A percentile compares a stretch with the other conserved stretches of the same genome.
phyloP scores from a whole-genome alignment of 176 grass and related monocot species.

The Rhynchospora breviuscula region DNA sequence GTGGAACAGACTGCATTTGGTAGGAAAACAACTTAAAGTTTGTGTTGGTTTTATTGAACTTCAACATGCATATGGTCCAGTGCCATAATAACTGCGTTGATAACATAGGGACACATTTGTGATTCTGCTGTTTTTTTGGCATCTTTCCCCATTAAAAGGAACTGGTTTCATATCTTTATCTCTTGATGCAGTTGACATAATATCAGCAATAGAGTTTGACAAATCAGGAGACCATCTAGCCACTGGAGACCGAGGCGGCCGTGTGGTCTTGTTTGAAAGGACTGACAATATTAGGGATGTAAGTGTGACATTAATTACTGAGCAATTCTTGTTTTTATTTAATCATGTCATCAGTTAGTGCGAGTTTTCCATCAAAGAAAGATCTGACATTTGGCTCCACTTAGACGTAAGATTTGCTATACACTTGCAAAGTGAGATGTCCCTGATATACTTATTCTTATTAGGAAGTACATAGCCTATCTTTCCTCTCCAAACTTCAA shows the following conservation, averaged over 20 bases:
- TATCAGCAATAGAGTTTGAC: constrained; percentile 92
- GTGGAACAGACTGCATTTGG: neutral
- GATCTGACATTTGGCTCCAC: neutral
- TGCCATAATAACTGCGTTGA: neutral
- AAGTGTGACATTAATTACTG: constrained; percentile 31
- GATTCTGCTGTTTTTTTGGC: constrained; percentile 20
- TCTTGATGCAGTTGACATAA: constrained; percentile 71
- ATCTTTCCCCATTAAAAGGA: neutral
- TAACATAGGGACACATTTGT: neutral
- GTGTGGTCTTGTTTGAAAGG: constrained; percentile 91
- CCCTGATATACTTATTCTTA: neutral
- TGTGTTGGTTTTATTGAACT: neutral
- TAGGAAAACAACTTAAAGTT: neutral
- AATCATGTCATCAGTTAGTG: neutral
- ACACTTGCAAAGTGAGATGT: neutral
- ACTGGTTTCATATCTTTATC: constrained; percentile 7
- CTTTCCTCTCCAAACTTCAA: neutral
- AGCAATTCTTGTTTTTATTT: constrained; percentile 19
- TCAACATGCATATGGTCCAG: neutral
- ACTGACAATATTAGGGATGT: constrained; percentile 56
- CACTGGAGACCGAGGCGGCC: constrained; percentile 85
- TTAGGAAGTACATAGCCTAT: neutral
- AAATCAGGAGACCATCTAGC: constrained; percentile 92
- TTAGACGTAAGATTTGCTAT: neutral
- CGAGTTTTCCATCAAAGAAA: neutral